A percentile compares a stretch with the other conserved stretches of the same genome.
phyloP scores from a whole-genome alignment of 2,329 filamentous ascomycete species.

The Leptosphaerulina australis region DNA sequence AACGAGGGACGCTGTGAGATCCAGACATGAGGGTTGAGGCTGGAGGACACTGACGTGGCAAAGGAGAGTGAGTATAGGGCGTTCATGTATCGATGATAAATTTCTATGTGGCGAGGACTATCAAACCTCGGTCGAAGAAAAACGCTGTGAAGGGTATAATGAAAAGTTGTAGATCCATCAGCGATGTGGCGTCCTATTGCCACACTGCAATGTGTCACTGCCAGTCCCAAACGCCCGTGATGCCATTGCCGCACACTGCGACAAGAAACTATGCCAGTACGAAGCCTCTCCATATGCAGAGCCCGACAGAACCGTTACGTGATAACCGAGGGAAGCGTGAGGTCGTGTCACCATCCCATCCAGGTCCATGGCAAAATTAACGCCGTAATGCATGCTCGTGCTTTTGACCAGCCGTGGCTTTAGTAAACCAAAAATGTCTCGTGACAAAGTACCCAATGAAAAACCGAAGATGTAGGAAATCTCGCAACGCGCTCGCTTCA shows the following conservation, averaged over 20 bases:
- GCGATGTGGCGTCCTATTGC: slow-evolving; percentile 10
- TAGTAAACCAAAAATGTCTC: background rate
- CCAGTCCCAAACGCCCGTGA: slow-evolving; percentile 15
- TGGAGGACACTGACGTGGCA: slow-evolving; percentile 3
- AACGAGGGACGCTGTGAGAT: background rate
- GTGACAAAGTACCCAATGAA: background rate
- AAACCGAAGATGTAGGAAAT: background rate
- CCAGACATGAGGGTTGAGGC: background rate
- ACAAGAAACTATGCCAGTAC: slow-evolving; percentile 1
- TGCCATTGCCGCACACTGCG: slow-evolving; percentile 15
- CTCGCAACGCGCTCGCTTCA: background rate
- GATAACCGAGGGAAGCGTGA: background rate
- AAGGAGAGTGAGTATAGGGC: background rate
- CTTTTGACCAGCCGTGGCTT: slow-evolving; percentile 7
- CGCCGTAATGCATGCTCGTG: slow-evolving; percentile 9
- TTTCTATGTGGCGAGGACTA: slow-evolving; percentile 13
- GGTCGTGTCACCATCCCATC: background rate
- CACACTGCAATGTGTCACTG: slow-evolving; percentile 16
- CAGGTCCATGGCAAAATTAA: slow-evolving; percentile 4
- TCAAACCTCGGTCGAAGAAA: slow-evolving; percentile 1
- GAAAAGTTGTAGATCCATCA: slow-evolving; percentile 14
- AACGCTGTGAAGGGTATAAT: slow-evolving; percentile 18
- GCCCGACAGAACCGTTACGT: background rate
- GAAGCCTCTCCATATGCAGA: slow-evolving; percentile 5
- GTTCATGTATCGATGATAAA: background rate